phyloP scores from a whole-genome alignment of 805 yeast species.

The Ascoidea asiatica region DNA sequence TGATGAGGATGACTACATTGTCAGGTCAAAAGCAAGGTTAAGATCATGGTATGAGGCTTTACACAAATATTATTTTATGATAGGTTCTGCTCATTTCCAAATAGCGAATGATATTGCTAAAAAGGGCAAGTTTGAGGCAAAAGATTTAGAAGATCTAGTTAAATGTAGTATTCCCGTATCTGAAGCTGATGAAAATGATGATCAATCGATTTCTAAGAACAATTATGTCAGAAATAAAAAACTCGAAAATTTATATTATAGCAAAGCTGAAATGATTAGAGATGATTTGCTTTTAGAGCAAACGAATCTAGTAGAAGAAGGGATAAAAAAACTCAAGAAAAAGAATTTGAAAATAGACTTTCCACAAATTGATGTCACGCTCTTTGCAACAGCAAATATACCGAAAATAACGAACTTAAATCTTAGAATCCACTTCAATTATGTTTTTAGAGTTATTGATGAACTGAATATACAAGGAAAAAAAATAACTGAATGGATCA shows the following conservation, averaged over 20 bases:
- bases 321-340: conserved; percentile 12
- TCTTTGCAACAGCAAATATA: too few species aligned
- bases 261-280: conserved; percentile 49
- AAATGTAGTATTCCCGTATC: conserved; percentile 14
- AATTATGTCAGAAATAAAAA: conserved; percentile 19
- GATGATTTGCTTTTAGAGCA: conserved; percentile 33
- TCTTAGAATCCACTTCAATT: conserved; percentile 6
- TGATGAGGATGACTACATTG: conserved; percentile 9
- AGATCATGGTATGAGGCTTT: conserved; percentile 44
- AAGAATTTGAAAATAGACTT: conserved; percentile 15
- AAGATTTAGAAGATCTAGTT: conserved; percentile 5
- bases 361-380: not conserved
- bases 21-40: conserved; percentile 17
- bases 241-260: conserved; percentile 40
- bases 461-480: conserved; percentile 39
- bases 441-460: conserved; percentile 10
- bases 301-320: conserved; percentile 20
- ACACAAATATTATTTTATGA: conserved; percentile 67
- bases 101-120: conserved; percentile 19
- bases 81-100: conserved; percentile 65
- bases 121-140: conserved; percentile 16
- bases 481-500: conserved; percentile 38
- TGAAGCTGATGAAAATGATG: conserved; percentile 14
- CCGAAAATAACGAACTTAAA: conserved; percentile 8
- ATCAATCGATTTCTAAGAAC: conserved; percentile 4